phyloP scores from a whole-genome alignment of 768 basidiomycete species.

The Saitozyma podzolica region DNA sequence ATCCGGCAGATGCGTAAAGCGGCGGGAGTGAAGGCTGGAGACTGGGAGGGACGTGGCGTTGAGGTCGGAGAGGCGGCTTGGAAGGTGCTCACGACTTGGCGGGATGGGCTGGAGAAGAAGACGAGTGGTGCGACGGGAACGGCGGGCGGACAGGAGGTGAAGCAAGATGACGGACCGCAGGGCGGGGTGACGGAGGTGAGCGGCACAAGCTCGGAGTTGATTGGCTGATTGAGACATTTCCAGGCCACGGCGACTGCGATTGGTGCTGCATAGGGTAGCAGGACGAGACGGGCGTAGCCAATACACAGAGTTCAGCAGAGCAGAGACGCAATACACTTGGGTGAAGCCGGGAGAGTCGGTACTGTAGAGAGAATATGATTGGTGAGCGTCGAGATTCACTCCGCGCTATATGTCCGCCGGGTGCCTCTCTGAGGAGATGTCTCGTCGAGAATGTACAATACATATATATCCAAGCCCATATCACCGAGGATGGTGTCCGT shows the following conservation, averaged over 20 bases:
- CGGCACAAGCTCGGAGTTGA: neutral
- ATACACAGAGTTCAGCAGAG: too few species aligned
- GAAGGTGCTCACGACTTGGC: neutral
- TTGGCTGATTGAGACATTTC: neutral
- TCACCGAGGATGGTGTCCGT: neutral
- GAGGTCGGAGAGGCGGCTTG: constrained; percentile 2
- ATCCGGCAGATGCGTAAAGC: constrained; percentile 2
- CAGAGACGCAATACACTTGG: too few species aligned
- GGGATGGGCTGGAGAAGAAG: neutral
- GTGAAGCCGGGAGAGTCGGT: too few species aligned
- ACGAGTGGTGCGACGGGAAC: neutral
- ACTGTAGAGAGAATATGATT: neutral
- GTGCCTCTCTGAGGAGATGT: neutral
- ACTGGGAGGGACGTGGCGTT: constrained; percentile 5
- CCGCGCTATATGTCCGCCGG: neutral
- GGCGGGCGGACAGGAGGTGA: neutral
- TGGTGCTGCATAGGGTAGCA: neutral
- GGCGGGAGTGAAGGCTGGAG: neutral
- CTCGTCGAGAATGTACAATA: too few species aligned
- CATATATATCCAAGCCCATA: neutral
- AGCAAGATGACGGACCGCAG: neutral
- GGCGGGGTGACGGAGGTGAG: neutral
- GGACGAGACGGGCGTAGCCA: too few species aligned
- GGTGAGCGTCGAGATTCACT: neutral
- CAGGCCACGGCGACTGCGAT: neutral